Evolutionary conservation across 1,139 yeast genomes (phyloP), one percentile per base, ranked within the genome.

Genomic region (Yamadazyma friedrichii): DNA sequence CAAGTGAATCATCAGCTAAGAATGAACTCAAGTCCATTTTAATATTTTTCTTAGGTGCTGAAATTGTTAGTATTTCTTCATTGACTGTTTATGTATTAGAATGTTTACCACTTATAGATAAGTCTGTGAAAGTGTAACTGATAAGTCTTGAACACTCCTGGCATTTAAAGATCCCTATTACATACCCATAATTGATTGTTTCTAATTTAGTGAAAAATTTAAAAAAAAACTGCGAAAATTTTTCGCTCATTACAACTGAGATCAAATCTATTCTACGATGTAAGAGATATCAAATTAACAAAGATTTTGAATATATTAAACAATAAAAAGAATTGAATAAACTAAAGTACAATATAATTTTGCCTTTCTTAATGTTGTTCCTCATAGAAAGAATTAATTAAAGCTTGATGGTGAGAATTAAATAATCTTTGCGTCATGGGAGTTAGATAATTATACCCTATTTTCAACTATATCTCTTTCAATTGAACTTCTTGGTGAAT

Each of bases 1-100:
- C 78, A 45, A 69, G 62, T 38, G 75, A 54, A 39, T 70, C 73
- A 55, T 72, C 77, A 52, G 76, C 74, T 55, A 71, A 68, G 60
- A 72, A 72, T 52, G 74, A 65, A 50, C 77, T 74, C 57, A 72
- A 67, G 64, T 72, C 77, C 78, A 72, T 72, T 59, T 70, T 72
- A 44, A 67, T 63, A 48, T 56, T 62, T 53, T 68, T 70, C 56
- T 72, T 71, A 49, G 73, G 73, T 48, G 74, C 50, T 46, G 36
- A 15, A 13, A 33, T 26, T 15, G 43, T 42, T 42, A 42, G 45
- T 42, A 42, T 26, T 16, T 20, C 24, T 20, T 20, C 8, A 20
- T 8, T 8, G 24, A 20, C 8, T 20, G 8, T 20, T 20, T 8
- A 20, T 20, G 8, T 20, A 20, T 5, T 20, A 20, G 24, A 20